Percentiles rank a stretch among this genome's conserved stretches.
phyloP scores from a whole-genome alignment of 169 alveolate genomes.

The Cryptosporidium ubiquitum region DNA sequence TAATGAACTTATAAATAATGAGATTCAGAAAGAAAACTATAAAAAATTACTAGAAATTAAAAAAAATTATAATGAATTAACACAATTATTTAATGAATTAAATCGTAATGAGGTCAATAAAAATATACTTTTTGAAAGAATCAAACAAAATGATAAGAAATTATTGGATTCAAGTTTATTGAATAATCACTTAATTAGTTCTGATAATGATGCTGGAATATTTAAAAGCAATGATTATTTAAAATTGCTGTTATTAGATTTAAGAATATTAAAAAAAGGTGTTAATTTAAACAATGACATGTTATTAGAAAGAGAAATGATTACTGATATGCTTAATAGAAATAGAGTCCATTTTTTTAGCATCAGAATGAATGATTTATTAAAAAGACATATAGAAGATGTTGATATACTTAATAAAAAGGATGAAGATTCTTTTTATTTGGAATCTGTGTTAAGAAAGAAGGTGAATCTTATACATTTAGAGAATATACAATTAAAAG shows the following conservation, averaged over 20 bases:
- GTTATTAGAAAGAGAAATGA: constrained; percentile 20
- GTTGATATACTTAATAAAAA: constrained; percentile 37
- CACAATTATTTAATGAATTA: background rate
- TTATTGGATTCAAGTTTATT: constrained; percentile 5
- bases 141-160: constrained; percentile 29
- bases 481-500: constrained; percentile 36
- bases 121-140: constrained; percentile 1
- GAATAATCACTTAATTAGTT: constrained; percentile 27
- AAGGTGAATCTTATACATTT: constrained; percentile 39
- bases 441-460: constrained; percentile 49
- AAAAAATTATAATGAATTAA: constrained; percentile 5
- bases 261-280: constrained; percentile 24
- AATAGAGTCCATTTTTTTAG: constrained; percentile 30
- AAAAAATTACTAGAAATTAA: constrained; percentile 1
- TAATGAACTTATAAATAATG: background rate
- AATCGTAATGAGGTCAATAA: background rate
- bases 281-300: background rate
- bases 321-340: constrained; percentile 52
- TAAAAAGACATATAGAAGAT: constrained; percentile 49
- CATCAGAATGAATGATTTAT: constrained; percentile 11
- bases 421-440: constrained; percentile 58
- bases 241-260: constrained; percentile 20
- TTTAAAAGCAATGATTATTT: constrained; percentile 43
- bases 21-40: constrained; percentile 15
- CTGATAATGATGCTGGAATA: constrained; percentile 14